Percentiles rank a stretch among this genome's conserved stretches.
These are phyloP conservation scores for Aurantiochytrium sp. DNA, from an alignment of 108 stramenopile genomes.

Conservation along the genomic window DNA sequence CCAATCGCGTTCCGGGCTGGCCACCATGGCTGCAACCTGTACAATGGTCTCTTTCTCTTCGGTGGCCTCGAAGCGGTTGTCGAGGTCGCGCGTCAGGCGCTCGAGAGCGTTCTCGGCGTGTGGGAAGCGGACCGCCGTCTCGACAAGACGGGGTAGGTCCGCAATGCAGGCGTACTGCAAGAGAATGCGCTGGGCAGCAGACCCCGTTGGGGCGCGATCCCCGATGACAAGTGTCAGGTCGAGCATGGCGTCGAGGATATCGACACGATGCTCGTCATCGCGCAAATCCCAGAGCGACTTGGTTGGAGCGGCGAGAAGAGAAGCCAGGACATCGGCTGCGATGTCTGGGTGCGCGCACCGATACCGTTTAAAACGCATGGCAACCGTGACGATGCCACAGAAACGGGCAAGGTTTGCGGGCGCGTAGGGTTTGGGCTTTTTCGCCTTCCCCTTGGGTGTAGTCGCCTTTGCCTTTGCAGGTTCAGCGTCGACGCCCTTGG, in stretches of 20 bases:
- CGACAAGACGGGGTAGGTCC: neutral
- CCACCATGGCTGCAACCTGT: neutral
- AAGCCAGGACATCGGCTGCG: neutral
- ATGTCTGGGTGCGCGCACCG: neutral
- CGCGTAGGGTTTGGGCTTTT: neutral
- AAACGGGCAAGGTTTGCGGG: neutral
- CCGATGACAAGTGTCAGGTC: neutral
- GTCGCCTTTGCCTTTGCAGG: too few species aligned
- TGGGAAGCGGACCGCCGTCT: neutral
- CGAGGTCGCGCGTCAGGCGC: neutral
- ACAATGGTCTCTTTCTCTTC: neutral
- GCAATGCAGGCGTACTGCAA: neutral
- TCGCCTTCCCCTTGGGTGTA: too few species aligned
- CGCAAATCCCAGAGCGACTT: neutral
- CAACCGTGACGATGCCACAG: neutral
- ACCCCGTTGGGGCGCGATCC: neutral
- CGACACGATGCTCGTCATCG: neutral
- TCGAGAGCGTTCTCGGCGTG: neutral
- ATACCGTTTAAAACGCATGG: neutral
- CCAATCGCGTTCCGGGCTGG: neutral
- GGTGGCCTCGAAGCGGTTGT: neutral
- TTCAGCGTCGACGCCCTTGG: too few species aligned
- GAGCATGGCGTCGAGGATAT: neutral
- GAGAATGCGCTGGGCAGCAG: neutral
- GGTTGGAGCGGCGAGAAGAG: neutral